Percentiles rank a stretch among this genome's conserved stretches.
phyloP scores from a whole-genome alignment of 345 rosid species.

The Viola odorata region DNA sequence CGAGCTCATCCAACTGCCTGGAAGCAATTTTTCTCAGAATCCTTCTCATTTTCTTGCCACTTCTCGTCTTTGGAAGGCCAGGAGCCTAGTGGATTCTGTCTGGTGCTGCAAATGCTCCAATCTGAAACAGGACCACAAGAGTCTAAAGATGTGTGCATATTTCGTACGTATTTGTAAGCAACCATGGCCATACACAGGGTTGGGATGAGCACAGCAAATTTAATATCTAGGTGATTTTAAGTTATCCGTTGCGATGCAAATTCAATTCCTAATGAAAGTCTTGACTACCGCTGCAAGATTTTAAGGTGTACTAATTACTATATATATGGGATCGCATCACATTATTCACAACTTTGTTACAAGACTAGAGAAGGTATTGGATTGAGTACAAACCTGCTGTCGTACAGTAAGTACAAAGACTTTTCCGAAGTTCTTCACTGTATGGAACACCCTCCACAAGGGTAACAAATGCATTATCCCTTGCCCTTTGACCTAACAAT shows the following conservation, averaged over 20 bases:
- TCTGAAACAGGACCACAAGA: slow-evolving; percentile 33
- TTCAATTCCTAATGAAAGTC: too few relatives aligned
- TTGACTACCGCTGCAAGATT: too few relatives aligned
- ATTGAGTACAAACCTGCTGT: slow-evolving; percentile 51
- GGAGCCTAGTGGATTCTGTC: slow-evolving; percentile 97
- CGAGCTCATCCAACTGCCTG: slow-evolving; percentile 74
- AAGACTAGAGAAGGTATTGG: background rate
- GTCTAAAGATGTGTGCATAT: too few relatives aligned
- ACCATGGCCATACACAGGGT: too few relatives aligned
- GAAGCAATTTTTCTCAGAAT: slow-evolving; percentile 90
- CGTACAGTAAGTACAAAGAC: slow-evolving; percentile 63
- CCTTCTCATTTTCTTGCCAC: slow-evolving; percentile 98
- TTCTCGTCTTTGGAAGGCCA: slow-evolving; percentile 88
- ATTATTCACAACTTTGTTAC: background rate
- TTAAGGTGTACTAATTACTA: too few relatives aligned
- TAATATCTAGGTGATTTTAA: too few relatives aligned
- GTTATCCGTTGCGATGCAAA: too few relatives aligned
- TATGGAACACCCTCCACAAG: slow-evolving; percentile 77
- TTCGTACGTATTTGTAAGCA: background rate
- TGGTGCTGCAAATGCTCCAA: slow-evolving; percentile 96
- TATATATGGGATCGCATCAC: background rate
- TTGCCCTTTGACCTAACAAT: slow-evolving; percentile 77
- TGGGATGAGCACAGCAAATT: too few relatives aligned
- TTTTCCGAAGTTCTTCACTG: slow-evolving; percentile 81
- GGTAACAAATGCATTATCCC: slow-evolving; percentile 97